These are phyloP conservation scores for Amylocystis lapponica DNA, from an alignment of 768 basidiomycete genomes.

Conservation along the genomic window DNA sequence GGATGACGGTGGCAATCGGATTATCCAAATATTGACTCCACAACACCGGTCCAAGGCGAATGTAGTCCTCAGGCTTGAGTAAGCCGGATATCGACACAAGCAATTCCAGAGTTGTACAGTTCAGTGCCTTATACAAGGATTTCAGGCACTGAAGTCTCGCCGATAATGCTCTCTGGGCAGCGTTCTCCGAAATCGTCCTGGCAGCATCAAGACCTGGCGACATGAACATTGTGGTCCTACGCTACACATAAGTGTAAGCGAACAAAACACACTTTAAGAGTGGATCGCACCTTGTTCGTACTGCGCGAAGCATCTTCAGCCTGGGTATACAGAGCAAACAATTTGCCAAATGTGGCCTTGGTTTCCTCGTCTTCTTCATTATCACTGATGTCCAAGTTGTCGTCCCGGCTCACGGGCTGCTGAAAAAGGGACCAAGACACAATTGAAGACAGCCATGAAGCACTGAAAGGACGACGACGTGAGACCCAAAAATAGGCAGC, in stretches of 20 bases:
- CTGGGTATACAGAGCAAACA: constrained; percentile 47
- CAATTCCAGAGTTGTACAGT: constrained; percentile 42
- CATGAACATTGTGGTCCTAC: constrained; percentile 35
- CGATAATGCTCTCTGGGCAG: constrained; percentile 3
- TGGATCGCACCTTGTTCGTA: constrained; percentile 34
- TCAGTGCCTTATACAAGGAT: constrained; percentile 5
- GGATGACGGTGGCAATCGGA: constrained; percentile 32
- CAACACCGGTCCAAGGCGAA: constrained; percentile 45
- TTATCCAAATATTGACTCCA: constrained; percentile 51
- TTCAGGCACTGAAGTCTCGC: constrained; percentile 12
- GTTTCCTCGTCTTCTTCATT: constrained; percentile 30
- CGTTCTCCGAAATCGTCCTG: not conserved
- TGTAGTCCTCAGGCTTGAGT: constrained; percentile 43
- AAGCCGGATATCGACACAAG: constrained; percentile 58
- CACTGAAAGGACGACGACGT: not conserved
- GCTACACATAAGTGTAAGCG: constrained; percentile 22
- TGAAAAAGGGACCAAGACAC: constrained; percentile 26
- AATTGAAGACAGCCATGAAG: constrained; percentile 20
- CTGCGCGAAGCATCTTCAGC: constrained; percentile 42
- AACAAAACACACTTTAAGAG: not conserved
- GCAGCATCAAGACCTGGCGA: constrained; percentile 1
- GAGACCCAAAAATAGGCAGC: not conserved
- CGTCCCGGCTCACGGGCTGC: constrained; percentile 26
- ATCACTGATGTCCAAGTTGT: constrained; percentile 28
- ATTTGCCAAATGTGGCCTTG: constrained; percentile 32